Evolutionary conservation across 495 filamentous ascomycete species (phyloP), one percentile per base, ranked within the genome.

Genomic region (Xylaria cubensis): DNA sequence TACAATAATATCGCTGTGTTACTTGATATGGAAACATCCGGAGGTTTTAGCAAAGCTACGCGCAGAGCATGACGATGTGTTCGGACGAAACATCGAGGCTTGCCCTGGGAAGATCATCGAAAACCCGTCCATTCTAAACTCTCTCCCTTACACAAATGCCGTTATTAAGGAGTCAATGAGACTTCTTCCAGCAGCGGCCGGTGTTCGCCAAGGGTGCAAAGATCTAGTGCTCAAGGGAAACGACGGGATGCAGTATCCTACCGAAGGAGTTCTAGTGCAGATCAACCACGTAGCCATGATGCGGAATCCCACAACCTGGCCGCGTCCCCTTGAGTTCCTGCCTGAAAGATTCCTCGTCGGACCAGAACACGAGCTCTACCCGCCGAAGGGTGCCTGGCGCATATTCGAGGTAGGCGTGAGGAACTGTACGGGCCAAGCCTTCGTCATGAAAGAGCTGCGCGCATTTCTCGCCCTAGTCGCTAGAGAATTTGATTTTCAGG

Each of bases 361-460:
- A 1, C 76, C 78, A 0, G 78, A 74, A 6, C 78, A 80, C 67
- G 73, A 79, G 59, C 74, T 82, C 7, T 74, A 79, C 58, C 75
- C 79, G 0, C 53, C 58, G 5, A 86, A 86, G 44, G 81, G 82
- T 39, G 82, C 85, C 0, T 89, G 82, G 82, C 79, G 86, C n/a
- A 78, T 78, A 8, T 89, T 89, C 69, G 84, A 86, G 72, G 78
- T 79, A 32, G 86, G 86, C 0, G 79, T 84, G 4, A 74, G 87
- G 1, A 82, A 78, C 42, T 89, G 87, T 61, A 86, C 88, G n/a
- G 86, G 88, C 0, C 85, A 88, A 70, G 82, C 83, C 17, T 80
- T 89, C 44, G 84, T 84, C 0, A 75, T 87, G 72, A 79, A 83
- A 15, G 85, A 88, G 73, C 70, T 83, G 42, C 81, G 79, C 66